Base-by-base conservation (phyloP, 352 stramenopile genomes). In the Pythium vanterpoolii region DNA sequence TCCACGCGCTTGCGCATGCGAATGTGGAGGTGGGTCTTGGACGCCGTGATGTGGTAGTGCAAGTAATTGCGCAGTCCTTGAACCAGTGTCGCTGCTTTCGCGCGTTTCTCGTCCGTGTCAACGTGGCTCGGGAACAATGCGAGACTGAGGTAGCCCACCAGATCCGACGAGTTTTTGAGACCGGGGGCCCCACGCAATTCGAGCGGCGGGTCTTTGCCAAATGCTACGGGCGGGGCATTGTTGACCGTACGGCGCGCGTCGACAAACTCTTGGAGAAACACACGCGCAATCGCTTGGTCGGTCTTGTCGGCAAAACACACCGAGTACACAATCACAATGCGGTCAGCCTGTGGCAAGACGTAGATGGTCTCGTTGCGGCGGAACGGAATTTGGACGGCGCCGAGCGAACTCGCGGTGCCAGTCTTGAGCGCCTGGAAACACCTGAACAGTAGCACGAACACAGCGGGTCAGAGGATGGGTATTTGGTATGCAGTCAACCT, bases 21-120 rank as follows among this genome's bases (percentile, higher is more conserved):
- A 71, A 97, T 97, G 78, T 98, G 93, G 64, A 98, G 69, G 73
- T 98, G 96, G 47, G 92, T 97, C 74, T 98, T 98, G 33, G 91
- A 96, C 18, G 90, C 89, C 83, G 98, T 98, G 71, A 98, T 97
- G 75, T 98, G 94, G 81, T 98, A 98, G 71, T 97, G 90, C 47
- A 98, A 69, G 83, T 98, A 98, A 62, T 93, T 95, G 26, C 92
- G 84, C 62, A 98, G 95, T 18, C 86, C 71, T 50, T 93, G 77
- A 31, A 98, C 70, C 14, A 97, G 72, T 31, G 83, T 93, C 28
- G 95, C 84, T 0, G 86, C 83, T 68, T 97, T 96, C 33, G 88
- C 76, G 33, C 90, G 88, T 73, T 97, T 96, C 56, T 83, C 86
- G 10, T 79, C 77, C 53, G 79, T 87, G 53, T 95, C 77, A 23